phyloP scores from a whole-genome alignment of 495 filamentous ascomycete species.

The Lentithecium fluviatile region DNA sequence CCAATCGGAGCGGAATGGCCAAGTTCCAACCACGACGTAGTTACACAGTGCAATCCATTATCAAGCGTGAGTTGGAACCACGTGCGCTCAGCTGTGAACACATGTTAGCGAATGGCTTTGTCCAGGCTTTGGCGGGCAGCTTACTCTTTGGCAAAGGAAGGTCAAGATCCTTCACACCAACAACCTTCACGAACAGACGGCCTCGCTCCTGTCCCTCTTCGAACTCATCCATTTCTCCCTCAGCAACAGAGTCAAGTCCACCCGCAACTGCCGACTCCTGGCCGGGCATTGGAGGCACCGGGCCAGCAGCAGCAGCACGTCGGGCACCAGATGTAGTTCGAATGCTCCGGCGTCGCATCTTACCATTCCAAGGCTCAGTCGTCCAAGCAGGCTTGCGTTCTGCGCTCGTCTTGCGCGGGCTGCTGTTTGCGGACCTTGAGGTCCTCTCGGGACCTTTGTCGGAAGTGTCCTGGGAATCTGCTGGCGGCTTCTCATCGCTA shows the following conservation, averaged over 20 bases:
- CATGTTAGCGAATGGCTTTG: conserved; percentile 37
- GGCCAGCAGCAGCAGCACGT: conserved; percentile 60
- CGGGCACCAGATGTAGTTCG: conserved; percentile 59
- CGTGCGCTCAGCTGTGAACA: conserved; percentile 69
- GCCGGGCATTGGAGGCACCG: conserved; percentile 81
- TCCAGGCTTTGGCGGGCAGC: conserved; percentile 28
- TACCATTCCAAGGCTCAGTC: conserved; percentile 92
- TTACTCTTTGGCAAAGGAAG: conserved; percentile 86
- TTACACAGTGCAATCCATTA: conserved; percentile 96
- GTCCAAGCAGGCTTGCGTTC: conserved; percentile 67
- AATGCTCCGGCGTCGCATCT: conserved; percentile 65
- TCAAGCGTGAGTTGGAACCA: conserved; percentile 94
- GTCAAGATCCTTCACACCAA: conserved; percentile 92
- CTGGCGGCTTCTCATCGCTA: conserved; percentile 47
- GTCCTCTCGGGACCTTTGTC: conserved; percentile 33
- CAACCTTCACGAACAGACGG: conserved; percentile 94
- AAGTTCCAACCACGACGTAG: conserved; percentile 90
- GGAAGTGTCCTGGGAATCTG: not conserved
- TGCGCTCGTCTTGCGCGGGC: conserved; percentile 67
- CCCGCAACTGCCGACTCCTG: conserved; percentile 75
- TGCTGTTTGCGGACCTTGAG: conserved; percentile 64
- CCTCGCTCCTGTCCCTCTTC: conserved; percentile 86
- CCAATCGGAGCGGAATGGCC: conserved; percentile 93
- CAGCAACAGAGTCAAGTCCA: conserved; percentile 55
- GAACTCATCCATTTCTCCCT: conserved; percentile 57